Evolutionary conservation across 805 yeast species (phyloP).

Genomic region (Candida stauntonica): DNA sequence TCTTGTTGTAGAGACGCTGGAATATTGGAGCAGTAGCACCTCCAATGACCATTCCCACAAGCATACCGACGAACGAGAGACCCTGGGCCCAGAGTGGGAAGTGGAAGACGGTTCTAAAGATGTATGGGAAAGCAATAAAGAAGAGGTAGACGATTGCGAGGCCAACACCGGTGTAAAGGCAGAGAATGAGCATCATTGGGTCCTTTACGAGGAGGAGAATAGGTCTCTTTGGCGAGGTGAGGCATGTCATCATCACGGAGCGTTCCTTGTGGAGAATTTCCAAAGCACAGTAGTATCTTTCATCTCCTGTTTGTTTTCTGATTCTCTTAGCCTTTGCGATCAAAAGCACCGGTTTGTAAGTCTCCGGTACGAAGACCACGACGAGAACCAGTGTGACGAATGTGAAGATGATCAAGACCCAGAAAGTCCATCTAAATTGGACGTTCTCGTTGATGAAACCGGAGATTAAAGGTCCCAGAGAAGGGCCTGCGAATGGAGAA

Average conservation of each 20-base stretch:
- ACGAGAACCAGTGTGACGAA: slow-evolving; percentile 48
- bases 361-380: slow-evolving; percentile 54
- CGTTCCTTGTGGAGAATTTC: slow-evolving; percentile 38
- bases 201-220: slow-evolving; percentile 43
- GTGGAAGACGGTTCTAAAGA: slow-evolving; percentile 47
- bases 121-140: slow-evolving; percentile 61
- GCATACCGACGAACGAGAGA: slow-evolving; percentile 57
- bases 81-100: slow-evolving; percentile 55
- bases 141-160: slow-evolving; percentile 61
- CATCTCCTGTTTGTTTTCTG: slow-evolving; percentile 52
- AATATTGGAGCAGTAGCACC: slow-evolving; percentile 39
- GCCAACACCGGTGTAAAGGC: slow-evolving; percentile 53
- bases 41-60: slow-evolving; percentile 46
- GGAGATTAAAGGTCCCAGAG: slow-evolving; percentile 61
- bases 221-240: slow-evolving; percentile 49
- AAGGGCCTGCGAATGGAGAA: slow-evolving; percentile 67
- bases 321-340: slow-evolving; percentile 47
- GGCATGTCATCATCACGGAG: slow-evolving; percentile 37
- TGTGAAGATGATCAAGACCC: slow-evolving; percentile 56
- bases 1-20: slow-evolving; percentile 42
- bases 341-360: slow-evolving; percentile 51
- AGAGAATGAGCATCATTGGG: slow-evolving; percentile 51
- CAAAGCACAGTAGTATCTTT: slow-evolving; percentile 37
- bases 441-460: slow-evolving; percentile 46
- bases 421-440: slow-evolving; percentile 70